Base-by-base conservation (phyloP, 805 yeast species). In the Candida boidinii region DNA sequence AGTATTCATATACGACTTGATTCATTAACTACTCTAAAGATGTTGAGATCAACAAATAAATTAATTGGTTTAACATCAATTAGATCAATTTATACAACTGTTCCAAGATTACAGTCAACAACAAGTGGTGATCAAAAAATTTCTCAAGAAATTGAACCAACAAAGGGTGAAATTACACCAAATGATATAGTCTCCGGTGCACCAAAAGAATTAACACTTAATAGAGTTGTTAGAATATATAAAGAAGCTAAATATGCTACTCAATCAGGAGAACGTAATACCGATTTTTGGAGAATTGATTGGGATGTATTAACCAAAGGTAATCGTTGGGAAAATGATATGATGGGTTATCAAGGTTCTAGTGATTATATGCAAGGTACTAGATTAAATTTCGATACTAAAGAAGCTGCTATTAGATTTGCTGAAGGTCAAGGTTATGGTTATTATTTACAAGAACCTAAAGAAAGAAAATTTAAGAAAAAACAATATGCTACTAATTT, bases 381-480 rank as follows among this genome's bases (percentile, higher is more conserved):
- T 7, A 71, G 71, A 51, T 58, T 84, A 66, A 76, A 76, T 53
- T 84, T 84, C 54, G 80, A 76, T 49, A 64, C 77, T 32, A 77
- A 73, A 57, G 90, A 84, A 30, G 72, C 83, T 26, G 95, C 95
- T 23, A 64, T 79, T 38, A 70, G 71, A 36, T 84, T 84, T 56
- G 94, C 94, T 9, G 71, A 75, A 44, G 79, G 83, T 38, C 90
- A 84, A 55, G 94, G 90, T 17, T 84, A 92, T 90, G 77, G 78
- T 43, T 82, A 74, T 53, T 80, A 79, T 48, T 73, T 84, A 39
- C 85, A 80, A 55, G 92, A 83, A 56, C 94, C 94, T 35, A 79
- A 82, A 53, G 62, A 63, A 48, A 77, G 86, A 52, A 75, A 69
- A 39, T 80, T 84, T 62, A 70, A 76, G 52, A 72, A 70, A 68